Evolutionary conservation across 2,329 filamentous ascomycete genomes (phyloP).

Genomic region (Colletotrichum destructivum): DNA sequence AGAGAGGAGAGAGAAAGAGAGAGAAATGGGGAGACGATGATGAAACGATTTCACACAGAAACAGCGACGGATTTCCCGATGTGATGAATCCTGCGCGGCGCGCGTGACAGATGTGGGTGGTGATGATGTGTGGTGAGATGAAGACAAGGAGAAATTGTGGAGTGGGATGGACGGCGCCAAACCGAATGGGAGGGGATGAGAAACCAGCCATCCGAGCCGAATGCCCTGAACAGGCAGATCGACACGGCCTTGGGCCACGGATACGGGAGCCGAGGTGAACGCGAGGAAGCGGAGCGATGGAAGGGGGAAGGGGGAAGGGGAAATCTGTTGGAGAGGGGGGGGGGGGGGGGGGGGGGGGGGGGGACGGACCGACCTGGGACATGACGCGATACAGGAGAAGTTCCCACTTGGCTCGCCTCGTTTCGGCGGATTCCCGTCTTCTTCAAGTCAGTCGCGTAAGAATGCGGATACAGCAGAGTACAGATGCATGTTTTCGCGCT

Average conservation of each 20-base stretch:
- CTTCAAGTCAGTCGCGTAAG: neutral
- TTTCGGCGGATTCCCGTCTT: neutral
- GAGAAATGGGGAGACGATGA: conserved; percentile 14
- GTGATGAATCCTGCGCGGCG: neutral
- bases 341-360: too few relatives aligned
- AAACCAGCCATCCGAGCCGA: conserved; percentile 37
- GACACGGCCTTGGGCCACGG: conserved; percentile 13
- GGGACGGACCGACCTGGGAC: neutral
- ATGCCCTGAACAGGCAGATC: conserved; percentile 33
- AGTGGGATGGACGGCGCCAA: conserved; percentile 24
- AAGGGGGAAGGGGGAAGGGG: neutral
- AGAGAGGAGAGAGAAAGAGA: too few relatives aligned
- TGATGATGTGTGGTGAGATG: conserved; percentile 26
- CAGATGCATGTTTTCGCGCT: conserved; percentile 28
- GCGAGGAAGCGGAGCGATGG: conserved; percentile 1
- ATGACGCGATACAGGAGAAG: conserved; percentile 29
- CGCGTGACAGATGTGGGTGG: neutral
- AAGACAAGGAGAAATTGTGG: conserved; percentile 28
- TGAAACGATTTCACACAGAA: conserved; percentile 9
- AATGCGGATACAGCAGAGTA: conserved; percentile 5
- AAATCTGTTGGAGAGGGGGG: too few relatives aligned
- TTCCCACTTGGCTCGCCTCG: conserved; percentile 13
- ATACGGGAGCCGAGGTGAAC: conserved; percentile 14
- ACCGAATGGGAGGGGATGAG: conserved; percentile 31
- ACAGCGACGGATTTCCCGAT: neutral